Evolutionary conservation across 2,329 filamentous ascomycete species (phyloP).

Genomic region (Parascedosporium putredinis): DNA sequence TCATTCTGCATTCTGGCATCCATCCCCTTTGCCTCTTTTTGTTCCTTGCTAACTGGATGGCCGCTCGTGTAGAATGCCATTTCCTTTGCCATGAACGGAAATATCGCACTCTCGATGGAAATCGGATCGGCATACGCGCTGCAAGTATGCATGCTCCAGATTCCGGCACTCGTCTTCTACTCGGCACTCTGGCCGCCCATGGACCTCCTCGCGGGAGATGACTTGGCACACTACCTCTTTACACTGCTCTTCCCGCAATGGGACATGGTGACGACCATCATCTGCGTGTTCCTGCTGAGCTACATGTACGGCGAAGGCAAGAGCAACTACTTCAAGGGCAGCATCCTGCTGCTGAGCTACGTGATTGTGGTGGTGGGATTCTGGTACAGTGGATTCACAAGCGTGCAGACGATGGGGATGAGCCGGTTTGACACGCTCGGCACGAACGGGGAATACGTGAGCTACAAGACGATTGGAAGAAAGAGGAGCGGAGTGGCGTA

Average conservation of each 20-base stretch:
- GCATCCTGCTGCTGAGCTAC: slow-evolving; percentile 86
- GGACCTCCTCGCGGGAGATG: slow-evolving; percentile 23
- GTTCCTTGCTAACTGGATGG: background rate
- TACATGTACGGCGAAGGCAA: slow-evolving; percentile 98
- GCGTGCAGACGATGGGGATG: slow-evolving; percentile 24
- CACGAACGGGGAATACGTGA: slow-evolving; percentile 36
- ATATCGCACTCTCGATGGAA: slow-evolving; percentile 97
- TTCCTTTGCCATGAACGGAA: slow-evolving; percentile 98
- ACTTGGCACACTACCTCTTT: slow-evolving; percentile 54
- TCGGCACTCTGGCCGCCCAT: slow-evolving; percentile 59
- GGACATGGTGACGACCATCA: slow-evolving; percentile 95
- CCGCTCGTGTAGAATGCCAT: slow-evolving; percentile 68
- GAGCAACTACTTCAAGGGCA: slow-evolving; percentile 99
- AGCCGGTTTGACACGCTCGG: slow-evolving; percentile 45
- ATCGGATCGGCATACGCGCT: slow-evolving; percentile 95
- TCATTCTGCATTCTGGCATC: background rate
- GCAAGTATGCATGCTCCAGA: slow-evolving; percentile 90
- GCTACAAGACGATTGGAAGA: slow-evolving; percentile 43
- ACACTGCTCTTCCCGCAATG: slow-evolving; percentile 94
- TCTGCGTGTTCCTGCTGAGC: slow-evolving; percentile 91
- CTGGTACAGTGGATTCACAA: slow-evolving; percentile 61
- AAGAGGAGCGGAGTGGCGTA: slow-evolving; percentile 27
- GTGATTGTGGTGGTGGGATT: slow-evolving; percentile 86
- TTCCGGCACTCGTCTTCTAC: slow-evolving; percentile 86
- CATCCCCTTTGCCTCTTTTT: background rate